Conservation (phyloP, 179 eudicot genomes). For the Spinacia oleracea region DNA sequence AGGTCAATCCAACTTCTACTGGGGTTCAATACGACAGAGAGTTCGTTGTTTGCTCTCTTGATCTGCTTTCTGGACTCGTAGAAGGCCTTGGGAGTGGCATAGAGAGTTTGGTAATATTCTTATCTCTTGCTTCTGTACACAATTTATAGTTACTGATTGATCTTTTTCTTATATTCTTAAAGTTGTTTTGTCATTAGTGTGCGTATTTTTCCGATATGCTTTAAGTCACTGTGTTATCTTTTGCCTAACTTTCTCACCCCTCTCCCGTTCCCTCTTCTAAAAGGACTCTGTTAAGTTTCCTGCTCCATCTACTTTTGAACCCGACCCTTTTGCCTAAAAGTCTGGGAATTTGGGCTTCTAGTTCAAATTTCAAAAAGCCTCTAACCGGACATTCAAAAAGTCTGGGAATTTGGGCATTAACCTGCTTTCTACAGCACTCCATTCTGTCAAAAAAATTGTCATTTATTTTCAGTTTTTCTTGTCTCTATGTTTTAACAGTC, state of each 20-base stretch:
- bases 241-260: neutral
- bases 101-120: slow-evolving; percentile 77
- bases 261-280: neutral
- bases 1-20: slow-evolving; percentile 75
- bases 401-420: no score
- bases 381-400: neutral
- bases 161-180: neutral
- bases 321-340: neutral
- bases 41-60: slow-evolving; percentile 85
- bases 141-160: neutral
- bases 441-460: no score
- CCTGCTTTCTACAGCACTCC: neutral
- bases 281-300: neutral
- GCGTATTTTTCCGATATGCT: neutral
- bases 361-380: neutral
- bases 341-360: neutral
- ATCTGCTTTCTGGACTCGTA: slow-evolving; percentile 87
- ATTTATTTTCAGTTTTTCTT: no score
- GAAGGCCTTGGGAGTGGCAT: slow-evolving; percentile 97
- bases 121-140: neutral
- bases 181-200: neutral
- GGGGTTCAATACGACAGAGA: slow-evolving; percentile 84
- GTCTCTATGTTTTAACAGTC: neutral
- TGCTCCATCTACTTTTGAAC: neutral
- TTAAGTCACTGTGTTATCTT: neutral